These are phyloP conservation scores for Allomyces macrogynus DNA, from an alignment of 192 early-diverging fungal genomes.

Conservation along the genomic window DNA sequence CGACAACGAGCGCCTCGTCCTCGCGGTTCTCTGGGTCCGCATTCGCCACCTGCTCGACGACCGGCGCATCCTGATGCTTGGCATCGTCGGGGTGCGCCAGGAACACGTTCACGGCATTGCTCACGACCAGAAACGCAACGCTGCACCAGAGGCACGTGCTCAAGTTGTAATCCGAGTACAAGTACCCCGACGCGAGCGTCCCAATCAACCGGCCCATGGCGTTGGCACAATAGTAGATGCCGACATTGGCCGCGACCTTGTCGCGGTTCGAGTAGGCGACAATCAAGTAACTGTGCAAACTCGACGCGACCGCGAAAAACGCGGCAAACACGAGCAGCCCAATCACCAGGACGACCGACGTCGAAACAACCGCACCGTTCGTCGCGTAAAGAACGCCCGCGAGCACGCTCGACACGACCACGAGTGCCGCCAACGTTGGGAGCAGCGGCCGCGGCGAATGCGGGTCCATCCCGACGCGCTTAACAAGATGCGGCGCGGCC, in stretches of 20 bases:
- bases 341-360: not conserved
- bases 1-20: no score
- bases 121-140: not conserved
- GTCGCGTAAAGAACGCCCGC: not conserved
- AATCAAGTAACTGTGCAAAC: conserved; percentile 15
- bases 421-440: not conserved
- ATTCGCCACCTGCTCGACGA: no score
- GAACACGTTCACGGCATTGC: no score
- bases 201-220: conserved; percentile 2
- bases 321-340: conserved; percentile 10
- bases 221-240: conserved; percentile 12
- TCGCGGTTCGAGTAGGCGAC: conserved; percentile 15
- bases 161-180: not conserved
- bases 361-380: not conserved
- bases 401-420: not conserved
- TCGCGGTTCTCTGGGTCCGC: no score
- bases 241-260: conserved; percentile 16
- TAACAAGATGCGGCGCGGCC: conserved; percentile 14
- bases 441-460: not conserved
- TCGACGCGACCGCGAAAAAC: conserved; percentile 15
- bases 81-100: no score
- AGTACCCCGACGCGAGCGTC: conserved; percentile 1
- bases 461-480: conserved; percentile 6
- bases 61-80: no score
- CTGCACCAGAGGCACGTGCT: conserved; percentile 1